Evolutionary conservation across 2,329 filamentous ascomycete genomes (phyloP).

Genomic region (Colletotrichum trifolii): DNA sequence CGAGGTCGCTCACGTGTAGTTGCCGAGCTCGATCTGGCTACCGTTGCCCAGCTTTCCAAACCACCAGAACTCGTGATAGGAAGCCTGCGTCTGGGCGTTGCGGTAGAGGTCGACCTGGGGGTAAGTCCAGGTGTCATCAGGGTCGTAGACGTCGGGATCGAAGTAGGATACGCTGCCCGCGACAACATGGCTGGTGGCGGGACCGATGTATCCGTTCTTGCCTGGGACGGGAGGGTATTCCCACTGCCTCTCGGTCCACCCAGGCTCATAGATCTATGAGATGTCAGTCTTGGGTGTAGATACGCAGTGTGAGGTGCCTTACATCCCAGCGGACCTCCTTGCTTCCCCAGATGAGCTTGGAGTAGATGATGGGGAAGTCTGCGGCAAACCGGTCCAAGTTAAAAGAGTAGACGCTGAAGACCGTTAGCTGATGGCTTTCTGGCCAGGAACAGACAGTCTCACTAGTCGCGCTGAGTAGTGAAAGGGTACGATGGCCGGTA

Average conservation of each 20-base stretch:
- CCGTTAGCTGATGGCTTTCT: not conserved
- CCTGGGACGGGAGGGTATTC: constrained; percentile 52
- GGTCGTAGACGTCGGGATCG: constrained; percentile 47
- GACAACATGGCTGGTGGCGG: constrained; percentile 47
- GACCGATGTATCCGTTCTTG: constrained; percentile 53
- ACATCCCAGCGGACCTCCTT: constrained; percentile 38
- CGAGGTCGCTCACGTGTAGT: constrained; percentile 21
- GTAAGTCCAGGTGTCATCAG: constrained; percentile 52
- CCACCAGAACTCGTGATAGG: constrained; percentile 32
- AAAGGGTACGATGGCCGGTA: constrained; percentile 36
- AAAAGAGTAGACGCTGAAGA: constrained; percentile 27
- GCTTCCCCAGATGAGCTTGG: constrained; percentile 37
- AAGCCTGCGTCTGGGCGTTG: constrained; percentile 24
- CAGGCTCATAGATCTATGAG: constrained; percentile 48
- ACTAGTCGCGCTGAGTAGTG: constrained; percentile 24
- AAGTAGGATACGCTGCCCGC: constrained; percentile 44
- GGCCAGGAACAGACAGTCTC: not conserved
- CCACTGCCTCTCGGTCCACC: constrained; percentile 55
- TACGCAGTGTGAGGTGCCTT: not conserved
- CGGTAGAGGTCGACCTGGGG: constrained; percentile 44
- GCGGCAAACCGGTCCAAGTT: constrained; percentile 29
- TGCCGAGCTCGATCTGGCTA: constrained; percentile 29
- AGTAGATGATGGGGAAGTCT: constrained; percentile 38
- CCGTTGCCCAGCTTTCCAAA: constrained; percentile 36
- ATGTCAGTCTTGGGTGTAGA: not conserved